phyloP scores from a whole-genome alignment of 2,329 filamentous ascomycete genomes.

The Fusarium duplospermum region DNA sequence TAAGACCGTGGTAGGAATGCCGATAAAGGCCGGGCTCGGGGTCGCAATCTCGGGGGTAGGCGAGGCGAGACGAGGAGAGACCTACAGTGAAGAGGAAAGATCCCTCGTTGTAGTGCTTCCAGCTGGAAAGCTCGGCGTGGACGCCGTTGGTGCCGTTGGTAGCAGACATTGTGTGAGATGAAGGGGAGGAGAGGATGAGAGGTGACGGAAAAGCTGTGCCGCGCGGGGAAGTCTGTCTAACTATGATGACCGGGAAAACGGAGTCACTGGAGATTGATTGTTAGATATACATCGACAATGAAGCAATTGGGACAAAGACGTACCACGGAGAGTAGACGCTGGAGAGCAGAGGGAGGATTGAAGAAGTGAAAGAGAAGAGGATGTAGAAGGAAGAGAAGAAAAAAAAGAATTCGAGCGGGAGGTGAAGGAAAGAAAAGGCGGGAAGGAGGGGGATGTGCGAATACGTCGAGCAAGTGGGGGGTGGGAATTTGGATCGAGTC shows the following conservation, averaged over 20 bases:
- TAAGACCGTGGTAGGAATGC: slow-evolving; percentile 1
- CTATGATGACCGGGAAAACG: slow-evolving; percentile 34
- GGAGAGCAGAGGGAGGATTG: slow-evolving; percentile 23
- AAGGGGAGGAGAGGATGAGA: slow-evolving; percentile 30
- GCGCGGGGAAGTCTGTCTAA: slow-evolving; percentile 38
- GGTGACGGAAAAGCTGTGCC: slow-evolving; percentile 38
- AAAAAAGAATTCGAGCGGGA: slow-evolving; percentile 47
- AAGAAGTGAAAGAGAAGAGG: slow-evolving; percentile 33
- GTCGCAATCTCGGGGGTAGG: neutral
- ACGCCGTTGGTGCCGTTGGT: slow-evolving; percentile 57
- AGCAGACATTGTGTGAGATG: slow-evolving; percentile 66
- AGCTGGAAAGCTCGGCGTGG: slow-evolving; percentile 47
- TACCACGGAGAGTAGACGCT: slow-evolving; percentile 24
- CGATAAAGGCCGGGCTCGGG: slow-evolving; percentile 1
- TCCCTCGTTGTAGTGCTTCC: slow-evolving; percentile 68
- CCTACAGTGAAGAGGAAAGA: slow-evolving; percentile 86
- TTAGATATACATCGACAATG: slow-evolving; percentile 29
- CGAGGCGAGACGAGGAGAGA: slow-evolving; percentile 11
- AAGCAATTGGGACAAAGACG: slow-evolving; percentile 10
- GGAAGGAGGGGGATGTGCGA: slow-evolving; percentile 45
- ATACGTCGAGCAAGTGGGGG: slow-evolving; percentile 44
- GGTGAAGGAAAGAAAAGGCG: slow-evolving; percentile 46
- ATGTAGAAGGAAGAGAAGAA: slow-evolving; percentile 41
- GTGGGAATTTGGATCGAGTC: slow-evolving; percentile 35
- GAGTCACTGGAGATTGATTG: slow-evolving; percentile 36